A percentile compares a stretch with the other conserved stretches of the same genome.
Evolutionary conservation across 441 rosid species (phyloP).

Genomic region (Aleurites moluccanus): DNA sequence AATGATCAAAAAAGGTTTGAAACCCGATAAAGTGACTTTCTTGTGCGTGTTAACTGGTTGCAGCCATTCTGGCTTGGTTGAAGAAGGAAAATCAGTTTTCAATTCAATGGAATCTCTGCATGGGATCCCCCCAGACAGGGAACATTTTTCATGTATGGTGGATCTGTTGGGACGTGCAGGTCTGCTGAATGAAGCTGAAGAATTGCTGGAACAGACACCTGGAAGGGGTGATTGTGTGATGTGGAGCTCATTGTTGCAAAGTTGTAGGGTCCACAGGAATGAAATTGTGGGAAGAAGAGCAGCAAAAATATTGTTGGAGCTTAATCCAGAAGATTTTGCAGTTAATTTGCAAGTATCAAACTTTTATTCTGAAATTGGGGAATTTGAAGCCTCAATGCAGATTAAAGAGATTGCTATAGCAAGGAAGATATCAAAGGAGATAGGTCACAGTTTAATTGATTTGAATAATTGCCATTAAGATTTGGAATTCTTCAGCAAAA

Average conservation of each 20-base stretch:
- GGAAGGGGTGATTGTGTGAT: slow-evolving; percentile 50
- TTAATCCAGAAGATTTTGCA: slow-evolving; percentile 53
- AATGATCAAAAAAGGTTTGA: slow-evolving; percentile 52
- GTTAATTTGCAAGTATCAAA: slow-evolving; percentile 57
- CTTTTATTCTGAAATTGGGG: slow-evolving; percentile 68
- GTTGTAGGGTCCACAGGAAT: slow-evolving; percentile 61
- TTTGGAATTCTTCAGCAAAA: slow-evolving; percentile 18
- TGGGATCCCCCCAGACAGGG: slow-evolving; percentile 47
- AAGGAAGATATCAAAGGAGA: slow-evolving; percentile 50
- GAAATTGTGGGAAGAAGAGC: slow-evolving; percentile 62
- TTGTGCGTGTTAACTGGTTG: slow-evolving; percentile 63
- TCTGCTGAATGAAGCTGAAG: slow-evolving; percentile 62
- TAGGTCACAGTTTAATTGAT: slow-evolving; percentile 59
- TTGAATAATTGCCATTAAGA: slow-evolving; percentile 25
- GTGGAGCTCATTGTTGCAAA: slow-evolving; percentile 73
- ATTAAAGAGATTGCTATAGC: slow-evolving; percentile 49
- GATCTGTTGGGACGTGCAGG: slow-evolving; percentile 78
- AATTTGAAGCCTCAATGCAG: slow-evolving; percentile 49
- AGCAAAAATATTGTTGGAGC: slow-evolving; percentile 56
- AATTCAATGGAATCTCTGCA: slow-evolving; percentile 47
- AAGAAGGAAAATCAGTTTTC: slow-evolving; percentile 60
- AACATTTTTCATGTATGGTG: slow-evolving; percentile 67
- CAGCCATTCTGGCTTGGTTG: slow-evolving; percentile 71
- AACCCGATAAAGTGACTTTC: slow-evolving; percentile 69
- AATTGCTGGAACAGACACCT: slow-evolving; percentile 43